phyloP scores from a whole-genome alignment of 106 monocot genomes.

The Platanthera guangdongensis region DNA sequence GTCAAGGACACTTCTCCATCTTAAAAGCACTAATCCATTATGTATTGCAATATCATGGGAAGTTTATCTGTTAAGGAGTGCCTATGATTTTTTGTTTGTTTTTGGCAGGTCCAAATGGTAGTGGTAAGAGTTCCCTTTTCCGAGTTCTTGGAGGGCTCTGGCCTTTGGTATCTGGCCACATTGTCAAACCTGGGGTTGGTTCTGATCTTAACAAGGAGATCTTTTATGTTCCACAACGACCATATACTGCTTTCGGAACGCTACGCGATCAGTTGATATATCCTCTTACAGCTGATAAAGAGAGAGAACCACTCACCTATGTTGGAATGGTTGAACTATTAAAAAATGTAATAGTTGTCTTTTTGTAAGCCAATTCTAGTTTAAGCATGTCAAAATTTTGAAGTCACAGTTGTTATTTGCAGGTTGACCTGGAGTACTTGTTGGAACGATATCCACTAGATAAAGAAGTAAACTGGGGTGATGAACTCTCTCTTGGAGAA shows the following conservation, averaged over 20 bases:
- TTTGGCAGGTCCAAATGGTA: constrained; percentile 95
- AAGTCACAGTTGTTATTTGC: constrained; percentile 9
- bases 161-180: constrained; percentile 88
- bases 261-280: constrained; percentile 98
- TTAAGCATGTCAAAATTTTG: background rate
- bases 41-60: background rate
- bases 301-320: constrained; percentile 72
- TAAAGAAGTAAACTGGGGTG: constrained; percentile 97
- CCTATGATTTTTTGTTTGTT: background rate
- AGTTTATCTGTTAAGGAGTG: background rate
- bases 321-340: constrained; percentile 80
- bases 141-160: constrained; percentile 98
- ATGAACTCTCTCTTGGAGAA: constrained; percentile 97
- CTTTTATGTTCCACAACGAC: constrained; percentile 96
- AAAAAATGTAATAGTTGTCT: constrained; percentile 63
- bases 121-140: constrained; percentile 98
- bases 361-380: background rate
- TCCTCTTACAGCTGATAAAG: constrained; percentile 79
- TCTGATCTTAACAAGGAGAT: constrained; percentile 99
- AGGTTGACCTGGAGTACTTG: constrained; percentile 98
- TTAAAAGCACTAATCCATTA: background rate
- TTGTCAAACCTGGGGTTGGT: constrained; percentile 94
- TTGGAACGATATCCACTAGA: constrained; percentile 88
- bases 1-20: background rate
- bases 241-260: constrained; percentile 98